Percentiles rank a stretch among this genome's conserved stretches.
These are phyloP conservation scores for Globisporangium abappressorium DNA, from an alignment of 352 stramenopile genomes.

Conservation along the genomic window DNA sequence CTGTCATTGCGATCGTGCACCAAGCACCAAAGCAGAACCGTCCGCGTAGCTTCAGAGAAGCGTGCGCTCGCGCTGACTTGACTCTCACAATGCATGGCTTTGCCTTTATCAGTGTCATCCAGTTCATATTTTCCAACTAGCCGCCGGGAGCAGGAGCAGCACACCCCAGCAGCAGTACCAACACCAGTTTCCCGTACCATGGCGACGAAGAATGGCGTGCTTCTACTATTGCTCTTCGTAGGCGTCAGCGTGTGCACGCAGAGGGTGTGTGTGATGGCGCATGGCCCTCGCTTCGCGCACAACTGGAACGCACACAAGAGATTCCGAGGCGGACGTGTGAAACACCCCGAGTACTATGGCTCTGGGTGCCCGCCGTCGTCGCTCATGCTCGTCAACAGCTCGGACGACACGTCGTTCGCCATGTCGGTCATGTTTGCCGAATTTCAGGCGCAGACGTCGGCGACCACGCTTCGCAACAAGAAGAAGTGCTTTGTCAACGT, in stretches of 20 bases:
- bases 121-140: slow-evolving; percentile 3
- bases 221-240: neutral
- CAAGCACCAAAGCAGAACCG: neutral
- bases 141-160: neutral
- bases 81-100: neutral
- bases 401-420: slow-evolving; percentile 24
- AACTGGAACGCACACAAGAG: slow-evolving; percentile 6
- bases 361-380: slow-evolving; percentile 24
- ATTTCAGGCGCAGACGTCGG: slow-evolving; percentile 26
- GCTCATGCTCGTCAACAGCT: slow-evolving; percentile 24
- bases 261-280: neutral
- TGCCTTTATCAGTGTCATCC: neutral
- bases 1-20: slow-evolving; percentile 1
- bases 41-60: neutral
- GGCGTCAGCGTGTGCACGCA: neutral
- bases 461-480: slow-evolving; percentile 7
- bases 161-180: neutral
- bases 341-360: slow-evolving; percentile 26
- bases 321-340: slow-evolving; percentile 27
- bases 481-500: slow-evolving; percentile 29
- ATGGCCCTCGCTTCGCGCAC: neutral
- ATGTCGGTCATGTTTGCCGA: slow-evolving; percentile 28
- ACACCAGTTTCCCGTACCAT: neutral
- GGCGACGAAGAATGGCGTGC: neutral
- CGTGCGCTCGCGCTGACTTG: neutral